Evolutionary conservation across 75 land plant species (phyloP), one percentile per base, ranked within the genome.

Genomic region (Selaginella tamariscina): DNA sequence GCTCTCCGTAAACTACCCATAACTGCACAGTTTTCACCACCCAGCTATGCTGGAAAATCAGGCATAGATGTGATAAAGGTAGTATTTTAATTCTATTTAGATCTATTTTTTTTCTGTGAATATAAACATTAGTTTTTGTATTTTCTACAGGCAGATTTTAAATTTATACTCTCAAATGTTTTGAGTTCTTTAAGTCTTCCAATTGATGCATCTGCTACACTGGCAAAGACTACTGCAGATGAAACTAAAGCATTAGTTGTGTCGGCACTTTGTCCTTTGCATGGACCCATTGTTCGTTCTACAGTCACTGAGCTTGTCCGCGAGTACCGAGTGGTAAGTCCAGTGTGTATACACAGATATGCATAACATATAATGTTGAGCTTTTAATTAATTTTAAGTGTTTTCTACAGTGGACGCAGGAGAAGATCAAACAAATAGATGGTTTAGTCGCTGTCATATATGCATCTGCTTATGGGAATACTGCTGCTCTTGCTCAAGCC

Each of bases 391-490:
- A 5, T 39, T 15, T 5, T 15, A 5, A 5, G 32, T 32, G 13
- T 72, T 27, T 75, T 20, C 49, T 74, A 31, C 70, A 77, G 80
- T 80, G 82, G 82, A 80, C 82, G 33, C 33, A 65, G 32, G 76
- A 65, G 31, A 78, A 65, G 68, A 71, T 78, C 8, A 75, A 70
- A 70, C 67, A 65, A 32, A 54, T 68, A 30, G 82, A 80, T 32
- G 75, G 75, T 56, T 69, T 70, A 15, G 69, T 80, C 44, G 82
- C 82, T 32, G 80, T 80, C 22, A 73, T 80, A 27, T 80, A 80
- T 66, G 82, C 82, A 23, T 80, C 82, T 24, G 82, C 82, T 30
- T 80, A 80, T 73, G 82, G 82, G 31, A 80, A 80, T 56, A 80
- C 82, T 23, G 72, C 82, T 56, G 82, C 82, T 24, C 81, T 80